Evolutionary conservation across 495 filamentous ascomycete species (phyloP).

Genomic region (Chaetomidium leptoderma): DNA sequence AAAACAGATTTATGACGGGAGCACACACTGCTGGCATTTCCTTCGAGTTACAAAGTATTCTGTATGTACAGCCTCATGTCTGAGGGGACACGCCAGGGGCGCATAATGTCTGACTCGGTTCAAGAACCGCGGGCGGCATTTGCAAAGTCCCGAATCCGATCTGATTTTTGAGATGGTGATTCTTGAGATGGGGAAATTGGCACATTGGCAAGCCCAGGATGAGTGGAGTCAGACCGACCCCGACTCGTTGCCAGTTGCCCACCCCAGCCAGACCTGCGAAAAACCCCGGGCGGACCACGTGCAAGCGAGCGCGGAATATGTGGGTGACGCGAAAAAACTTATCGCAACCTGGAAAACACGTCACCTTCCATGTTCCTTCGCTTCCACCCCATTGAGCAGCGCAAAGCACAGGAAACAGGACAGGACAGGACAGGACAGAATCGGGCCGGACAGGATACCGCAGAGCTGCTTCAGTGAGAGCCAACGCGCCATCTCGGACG

Average conservation of each 20-base stretch:
- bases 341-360: neutral
- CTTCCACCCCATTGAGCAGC: neutral
- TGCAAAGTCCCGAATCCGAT: too few relatives aligned
- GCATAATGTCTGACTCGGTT: neutral
- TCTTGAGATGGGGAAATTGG: neutral
- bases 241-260: too few relatives aligned
- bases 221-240: too few relatives aligned
- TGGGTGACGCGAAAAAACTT: constrained; percentile 5
- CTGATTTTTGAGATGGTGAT: too few relatives aligned
- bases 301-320: neutral
- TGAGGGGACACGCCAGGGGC: neutral
- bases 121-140: neutral
- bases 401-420: neutral
- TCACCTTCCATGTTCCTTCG: neutral
- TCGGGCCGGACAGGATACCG: too few relatives aligned
- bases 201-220: neutral
- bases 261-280: neutral
- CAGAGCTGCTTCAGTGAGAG: neutral
- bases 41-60: too few relatives aligned
- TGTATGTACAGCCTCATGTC: neutral
- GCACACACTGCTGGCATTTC: too few relatives aligned
- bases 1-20: too few relatives aligned
- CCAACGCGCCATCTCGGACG: neutral
- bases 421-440: neutral
- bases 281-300: neutral